Evolutionary conservation across 331 rosid genomes (phyloP), one percentile per base, ranked within the genome.

Genomic region (Cydonia oblonga): DNA sequence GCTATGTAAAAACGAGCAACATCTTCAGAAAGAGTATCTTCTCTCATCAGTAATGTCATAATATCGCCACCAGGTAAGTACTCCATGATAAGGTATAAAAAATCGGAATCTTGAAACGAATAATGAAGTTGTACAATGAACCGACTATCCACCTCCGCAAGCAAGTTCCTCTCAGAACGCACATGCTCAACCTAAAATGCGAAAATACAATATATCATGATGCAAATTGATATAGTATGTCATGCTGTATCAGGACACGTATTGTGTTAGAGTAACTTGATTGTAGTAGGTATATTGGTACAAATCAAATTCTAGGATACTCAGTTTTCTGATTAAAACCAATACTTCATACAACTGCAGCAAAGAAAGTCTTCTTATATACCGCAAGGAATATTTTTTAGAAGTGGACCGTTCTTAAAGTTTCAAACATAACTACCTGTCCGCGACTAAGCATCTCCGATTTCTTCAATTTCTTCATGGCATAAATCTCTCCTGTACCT

Each of bases 401-500:
- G n/a, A n/a, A n/a, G n/a, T n/a, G n/a, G n/a, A n/a, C n/a, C n/a
- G n/a, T 76, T 63, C 66, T 61, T 29, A 26, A 82, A 63, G 40
- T 75, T 64, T 63, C 40, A 18, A 73, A 62, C 20, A 56, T n/a
- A n/a, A 40, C 71, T 81, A 95, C 99, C 99, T 95, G 99, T 69
- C 99, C 99, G 20, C 99, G 97, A 78, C 96, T 91, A 81, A 95
- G 99, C 99, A 95, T 95, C 69, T 95, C 99, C 42, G 92, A 95
- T 74, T 95, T 95, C 89, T 88, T 95, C 86, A 95, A 76, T 83
- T 95, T 95, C 92, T 95, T 95, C 99, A 88, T 88, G 62, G 97
- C 99, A 67, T 77, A 95, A 84, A 95, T 88, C 82, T 89, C 97
- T 66, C 96, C 91, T 0, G 93, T 89, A 70, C 69, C 72, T 81